These are phyloP conservation scores for Malassezia dermatis DNA, from an alignment of 1,284 basidiomycete species.

Conservation along the genomic window DNA sequence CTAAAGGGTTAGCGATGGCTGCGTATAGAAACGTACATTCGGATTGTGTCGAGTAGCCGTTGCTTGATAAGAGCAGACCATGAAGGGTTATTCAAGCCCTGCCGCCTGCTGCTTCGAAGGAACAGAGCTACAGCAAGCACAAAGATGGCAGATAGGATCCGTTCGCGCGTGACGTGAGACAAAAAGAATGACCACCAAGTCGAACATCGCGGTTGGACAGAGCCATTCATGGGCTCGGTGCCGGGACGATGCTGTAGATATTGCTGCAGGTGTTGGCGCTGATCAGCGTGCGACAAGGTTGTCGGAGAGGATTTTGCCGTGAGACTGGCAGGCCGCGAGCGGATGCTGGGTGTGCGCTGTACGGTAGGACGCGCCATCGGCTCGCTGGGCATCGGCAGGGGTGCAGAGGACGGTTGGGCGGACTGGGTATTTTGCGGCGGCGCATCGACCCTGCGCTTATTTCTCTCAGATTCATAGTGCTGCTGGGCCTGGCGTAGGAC, in stretches of 20 bases:
- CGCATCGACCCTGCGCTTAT: neutral
- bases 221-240: neutral
- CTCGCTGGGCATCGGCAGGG: neutral
- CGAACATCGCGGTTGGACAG: neutral
- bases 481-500: constrained; percentile 17
- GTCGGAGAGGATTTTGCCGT: neutral
- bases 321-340: neutral
- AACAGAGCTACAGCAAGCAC: neutral
- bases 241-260: neutral
- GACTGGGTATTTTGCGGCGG: constrained; percentile 19
- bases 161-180: neutral
- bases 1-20: neutral
- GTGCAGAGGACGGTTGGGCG: neutral
- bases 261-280: neutral
- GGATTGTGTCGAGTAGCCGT: constrained; percentile 11
- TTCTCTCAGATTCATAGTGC: constrained; percentile 15
- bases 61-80: neutral
- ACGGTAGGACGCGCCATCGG: neutral
- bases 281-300: neutral
- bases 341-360: constrained; percentile 6
- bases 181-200: neutral
- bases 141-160: neutral
- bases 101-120: neutral
- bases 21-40: constrained; percentile 12
- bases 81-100: neutral